Evolutionary conservation across 129 eudicot species (phyloP).

Genomic region (Sambucus nigra): DNA sequence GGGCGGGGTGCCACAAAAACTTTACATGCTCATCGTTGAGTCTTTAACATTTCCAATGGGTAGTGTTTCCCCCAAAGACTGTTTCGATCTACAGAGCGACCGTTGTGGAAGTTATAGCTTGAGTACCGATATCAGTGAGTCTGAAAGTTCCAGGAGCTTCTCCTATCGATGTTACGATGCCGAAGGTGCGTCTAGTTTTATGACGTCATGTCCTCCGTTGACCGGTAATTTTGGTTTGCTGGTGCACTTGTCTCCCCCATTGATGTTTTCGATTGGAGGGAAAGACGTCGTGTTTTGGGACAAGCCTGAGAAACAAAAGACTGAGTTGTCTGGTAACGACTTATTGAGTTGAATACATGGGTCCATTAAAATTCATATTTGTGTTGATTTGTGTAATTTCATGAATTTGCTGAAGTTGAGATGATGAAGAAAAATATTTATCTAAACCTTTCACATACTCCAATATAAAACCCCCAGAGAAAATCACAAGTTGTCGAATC

Average conservation of each 20-base stretch:
- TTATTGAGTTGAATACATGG: neutral
- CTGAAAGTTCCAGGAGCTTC: conserved; percentile 57
- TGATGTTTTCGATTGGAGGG: conserved; percentile 52
- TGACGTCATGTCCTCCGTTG: conserved; percentile 43
- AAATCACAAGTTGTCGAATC: too few relatives aligned
- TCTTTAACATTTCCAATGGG: conserved; percentile 18
- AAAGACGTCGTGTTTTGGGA: conserved; percentile 53
- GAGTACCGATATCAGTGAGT: conserved; percentile 90
- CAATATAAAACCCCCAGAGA: too few relatives aligned
- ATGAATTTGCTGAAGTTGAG: conserved; percentile 38
- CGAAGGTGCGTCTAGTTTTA: conserved; percentile 46
- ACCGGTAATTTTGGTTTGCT: conserved; percentile 20
- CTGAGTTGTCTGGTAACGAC: conserved; percentile 46
- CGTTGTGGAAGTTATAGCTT: conserved; percentile 62
- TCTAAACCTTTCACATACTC: too few relatives aligned
- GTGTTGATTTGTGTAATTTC: neutral
- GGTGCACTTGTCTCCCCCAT: conserved; percentile 23
- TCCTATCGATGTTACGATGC: conserved; percentile 34
- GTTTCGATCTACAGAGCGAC: conserved; percentile 33
- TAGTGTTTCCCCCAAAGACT: conserved; percentile 49
- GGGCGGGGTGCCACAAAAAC: too few relatives aligned
- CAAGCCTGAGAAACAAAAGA: conserved; percentile 21
- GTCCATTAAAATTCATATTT: too few relatives aligned
- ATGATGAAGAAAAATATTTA: conserved; percentile 97
- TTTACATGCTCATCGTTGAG: too few relatives aligned